A percentile compares a stretch with the other conserved stretches of the same genome.
These are phyloP conservation scores for Ilex paraguariensis DNA, from an alignment of 305 asterid genomes.

Conservation along the genomic window DNA sequence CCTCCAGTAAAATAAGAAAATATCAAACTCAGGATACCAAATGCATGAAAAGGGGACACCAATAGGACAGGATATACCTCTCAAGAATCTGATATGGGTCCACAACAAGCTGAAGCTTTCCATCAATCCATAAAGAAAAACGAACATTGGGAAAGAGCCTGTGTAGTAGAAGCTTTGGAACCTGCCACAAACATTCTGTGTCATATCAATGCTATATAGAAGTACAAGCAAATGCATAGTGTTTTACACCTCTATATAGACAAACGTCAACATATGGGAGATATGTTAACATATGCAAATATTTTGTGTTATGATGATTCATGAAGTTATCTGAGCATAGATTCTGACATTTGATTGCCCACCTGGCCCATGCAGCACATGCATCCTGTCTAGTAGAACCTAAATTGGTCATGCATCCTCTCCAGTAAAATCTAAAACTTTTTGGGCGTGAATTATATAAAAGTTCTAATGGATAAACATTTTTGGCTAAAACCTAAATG, in stretches of 20 bases:
- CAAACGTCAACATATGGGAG: background rate
- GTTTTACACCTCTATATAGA: background rate
- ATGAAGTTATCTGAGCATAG: no score
- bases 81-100: constrained; percentile 97
- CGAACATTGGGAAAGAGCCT: constrained; percentile 91
- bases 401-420: no score
- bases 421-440: no score
- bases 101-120: constrained; percentile 87
- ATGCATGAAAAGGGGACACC: constrained; percentile 5
- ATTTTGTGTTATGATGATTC: no score
- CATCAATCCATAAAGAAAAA: constrained; percentile 95
- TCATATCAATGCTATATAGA: background rate
- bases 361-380: no score
- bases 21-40: background rate
- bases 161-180: constrained; percentile 90
- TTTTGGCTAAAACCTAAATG: no score
- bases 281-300: no score
- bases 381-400: no score
- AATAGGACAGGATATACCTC: constrained; percentile 44
- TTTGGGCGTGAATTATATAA: no score
- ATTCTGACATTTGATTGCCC: no score
- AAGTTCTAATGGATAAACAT: no score
- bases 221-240: background rate
- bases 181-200: constrained; percentile 39
- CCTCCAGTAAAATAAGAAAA: background rate